Percentiles rank a stretch among this genome's conserved stretches.
Evolutionary conservation across 2,329 filamentous ascomycete species (phyloP).

Genomic region (Fusarium solani-melongenae): DNA sequence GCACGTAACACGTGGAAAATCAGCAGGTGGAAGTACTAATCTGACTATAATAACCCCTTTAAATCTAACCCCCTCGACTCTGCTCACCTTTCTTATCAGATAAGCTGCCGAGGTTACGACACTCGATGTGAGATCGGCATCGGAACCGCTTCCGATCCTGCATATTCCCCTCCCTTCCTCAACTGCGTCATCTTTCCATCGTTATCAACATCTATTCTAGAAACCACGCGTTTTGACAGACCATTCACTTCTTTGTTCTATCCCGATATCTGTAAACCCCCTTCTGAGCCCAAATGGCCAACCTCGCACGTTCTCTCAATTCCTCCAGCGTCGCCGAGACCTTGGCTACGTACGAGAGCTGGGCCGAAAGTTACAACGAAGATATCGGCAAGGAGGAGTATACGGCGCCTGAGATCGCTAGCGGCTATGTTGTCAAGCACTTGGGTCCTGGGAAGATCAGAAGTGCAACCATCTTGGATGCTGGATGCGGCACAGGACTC

Average conservation of each 20-base stretch:
- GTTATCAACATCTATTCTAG: no score
- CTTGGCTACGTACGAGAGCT: conserved; percentile 37
- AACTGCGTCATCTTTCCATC: neutral
- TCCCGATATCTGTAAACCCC: no score
- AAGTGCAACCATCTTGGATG: conserved; percentile 54
- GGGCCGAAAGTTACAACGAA: conserved; percentile 44
- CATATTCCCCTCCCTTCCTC: neutral
- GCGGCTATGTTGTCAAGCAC: conserved; percentile 39
- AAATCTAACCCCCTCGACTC: neutral
- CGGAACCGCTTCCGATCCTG: neutral
- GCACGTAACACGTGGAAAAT: neutral
- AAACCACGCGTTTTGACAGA: no score
- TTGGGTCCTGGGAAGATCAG: conserved; percentile 17
- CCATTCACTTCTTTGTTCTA: no score
- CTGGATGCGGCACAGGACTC: conserved; percentile 63
- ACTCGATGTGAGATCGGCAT: neutral
- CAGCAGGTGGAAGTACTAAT: neutral
- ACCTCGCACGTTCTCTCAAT: conserved; percentile 16
- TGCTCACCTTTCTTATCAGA: neutral
- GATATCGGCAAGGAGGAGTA: conserved; percentile 48
- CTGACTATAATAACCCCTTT: neutral
- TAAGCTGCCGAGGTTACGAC: neutral
- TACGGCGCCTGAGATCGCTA: conserved; percentile 51
- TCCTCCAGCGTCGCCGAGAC: conserved; percentile 25
- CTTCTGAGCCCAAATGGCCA: conserved; percentile 3